These are phyloP conservation scores for Rhytidiadelphus loreus DNA, from an alignment of 225 moss, liverwort and hornwort species.

Conservation along the genomic window DNA sequence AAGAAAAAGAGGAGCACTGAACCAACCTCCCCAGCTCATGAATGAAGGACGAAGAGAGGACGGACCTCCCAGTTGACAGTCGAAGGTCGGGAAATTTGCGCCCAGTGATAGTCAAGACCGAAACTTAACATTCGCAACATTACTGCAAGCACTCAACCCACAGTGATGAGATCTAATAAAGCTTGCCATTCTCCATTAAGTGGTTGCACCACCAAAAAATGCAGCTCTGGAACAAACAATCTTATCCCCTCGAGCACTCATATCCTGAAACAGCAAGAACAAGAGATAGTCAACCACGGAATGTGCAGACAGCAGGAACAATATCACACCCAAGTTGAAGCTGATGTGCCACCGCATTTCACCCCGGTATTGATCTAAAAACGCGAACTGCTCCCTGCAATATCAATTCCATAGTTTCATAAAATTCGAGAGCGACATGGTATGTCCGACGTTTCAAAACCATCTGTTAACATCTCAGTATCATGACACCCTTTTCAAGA, in stretches of 20 bases:
- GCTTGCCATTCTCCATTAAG: background rate
- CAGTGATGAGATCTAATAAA: background rate
- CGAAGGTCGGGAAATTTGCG: conserved; percentile 47
- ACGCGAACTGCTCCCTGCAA: conserved; percentile 64
- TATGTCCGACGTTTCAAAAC: background rate
- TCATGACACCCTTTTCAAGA: background rate
- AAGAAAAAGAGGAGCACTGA: conserved; percentile 18
- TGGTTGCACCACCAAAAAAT: background rate
- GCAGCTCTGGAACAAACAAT: background rate
- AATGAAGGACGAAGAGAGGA: conserved; percentile 59
- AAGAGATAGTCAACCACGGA: background rate
- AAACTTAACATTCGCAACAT: conserved; percentile 98
- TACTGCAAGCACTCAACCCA: conserved; percentile 40
- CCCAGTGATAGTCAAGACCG: conserved; percentile 90
- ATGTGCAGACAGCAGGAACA: background rate
- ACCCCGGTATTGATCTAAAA: conserved; percentile 71
- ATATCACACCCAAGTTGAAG: conserved; percentile 74
- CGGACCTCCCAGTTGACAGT: conserved; percentile 96
- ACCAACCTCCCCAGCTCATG: conserved; percentile 44
- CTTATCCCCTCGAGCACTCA: background rate
- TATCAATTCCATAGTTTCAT: background rate
- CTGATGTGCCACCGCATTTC: conserved; percentile 92
- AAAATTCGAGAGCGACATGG: background rate
- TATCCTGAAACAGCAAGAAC: background rate
- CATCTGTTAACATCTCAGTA: background rate